Evolutionary conservation across 352 stramenopile genomes (phyloP), one percentile per base, ranked within the genome.

Genomic region (Globisporangium spiculum): DNA sequence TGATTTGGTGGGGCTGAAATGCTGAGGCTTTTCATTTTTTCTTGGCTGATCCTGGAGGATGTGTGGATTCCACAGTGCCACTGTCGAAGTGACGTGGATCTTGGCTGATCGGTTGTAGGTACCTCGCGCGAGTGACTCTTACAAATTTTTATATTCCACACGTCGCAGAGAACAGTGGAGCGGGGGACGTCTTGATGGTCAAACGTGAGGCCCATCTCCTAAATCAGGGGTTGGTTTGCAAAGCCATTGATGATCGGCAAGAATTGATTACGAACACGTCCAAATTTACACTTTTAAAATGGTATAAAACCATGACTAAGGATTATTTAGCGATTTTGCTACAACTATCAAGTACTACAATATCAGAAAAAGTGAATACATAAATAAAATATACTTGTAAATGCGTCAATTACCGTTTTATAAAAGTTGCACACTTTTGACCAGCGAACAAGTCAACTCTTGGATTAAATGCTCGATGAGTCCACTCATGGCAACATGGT

Each of bases 101-200:
- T 24, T 48, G 12, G 7, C n/a, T 61, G 56, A 61, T 61, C 12
- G 30, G 56, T 56, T 56, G n/a, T 20, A 56, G 50, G 22, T 56
- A 56, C 50, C 50, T 56, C 22, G 50, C 0, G 7, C 4, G 5
- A 61, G 56, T 61, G 56, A 61, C 14, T 20, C 20, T 46, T 61
- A 46, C 56, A 61, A 30, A 61, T 7, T 1, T 1, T 20, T 3
- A 22, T 24, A 18, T 1, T 3, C 3, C 22, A 20, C 22, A 56
- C 22, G 50, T 56, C 50, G 50, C 50, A 56, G 9, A 30, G n/a
- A 22, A 6, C 22, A 56, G 50, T 56, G 22, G 22, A 32, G 50
- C 22, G 50, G 14, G 50, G 50, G 12, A 18, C 6, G 18, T 20
- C 24, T 24, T 56, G 50, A 30, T 56, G 20, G 50, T 56, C 50